Percentiles rank a stretch among this genome's conserved stretches.
Evolutionary conservation across 2,329 filamentous ascomycete genomes (phyloP).

Genomic region (Capronia americana): DNA sequence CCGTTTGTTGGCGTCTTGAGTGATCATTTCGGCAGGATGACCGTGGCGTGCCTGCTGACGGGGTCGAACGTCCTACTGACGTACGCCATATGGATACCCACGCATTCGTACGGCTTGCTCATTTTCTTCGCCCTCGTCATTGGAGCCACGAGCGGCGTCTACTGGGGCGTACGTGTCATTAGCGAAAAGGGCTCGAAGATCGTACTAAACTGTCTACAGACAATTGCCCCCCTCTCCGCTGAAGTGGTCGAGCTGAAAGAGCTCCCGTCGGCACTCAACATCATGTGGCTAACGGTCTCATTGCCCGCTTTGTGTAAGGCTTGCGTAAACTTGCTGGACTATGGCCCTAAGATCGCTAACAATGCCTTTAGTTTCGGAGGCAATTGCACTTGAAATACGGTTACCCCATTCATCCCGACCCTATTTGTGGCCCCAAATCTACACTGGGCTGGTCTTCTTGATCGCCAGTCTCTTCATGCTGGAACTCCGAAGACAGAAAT

Average conservation of each 20-base stretch:
- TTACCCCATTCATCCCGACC: constrained; percentile 48
- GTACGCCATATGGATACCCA: constrained; percentile 57
- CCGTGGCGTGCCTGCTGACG: constrained; percentile 50
- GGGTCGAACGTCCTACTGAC: constrained; percentile 48
- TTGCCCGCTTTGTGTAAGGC: constrained; percentile 55
- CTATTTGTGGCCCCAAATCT: constrained; percentile 61
- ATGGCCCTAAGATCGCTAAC: neutral
- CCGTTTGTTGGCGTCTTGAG: constrained; percentile 55
- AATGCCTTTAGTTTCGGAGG: constrained; percentile 53
- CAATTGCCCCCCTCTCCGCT: constrained; percentile 42
- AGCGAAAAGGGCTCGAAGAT: neutral
- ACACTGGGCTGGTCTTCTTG: constrained; percentile 49
- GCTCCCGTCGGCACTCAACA: constrained; percentile 40
- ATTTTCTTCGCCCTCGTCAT: constrained; percentile 53
- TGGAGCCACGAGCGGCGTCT: constrained; percentile 56
- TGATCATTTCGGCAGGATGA: constrained; percentile 54
- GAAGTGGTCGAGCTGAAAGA: constrained; percentile 42
- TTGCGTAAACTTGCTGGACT: constrained; percentile 14
- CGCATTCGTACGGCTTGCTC: constrained; percentile 50
- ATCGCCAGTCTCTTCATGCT: constrained; percentile 39
- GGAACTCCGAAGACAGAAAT: constrained; percentile 38
- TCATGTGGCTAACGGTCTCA: constrained; percentile 41
- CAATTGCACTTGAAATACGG: constrained; percentile 60
- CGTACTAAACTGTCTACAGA: constrained; percentile 33
- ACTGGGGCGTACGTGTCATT: constrained; percentile 49